Base-by-base conservation (phyloP, 352 stramenopile species). In the Phytophthora brassicae region DNA sequence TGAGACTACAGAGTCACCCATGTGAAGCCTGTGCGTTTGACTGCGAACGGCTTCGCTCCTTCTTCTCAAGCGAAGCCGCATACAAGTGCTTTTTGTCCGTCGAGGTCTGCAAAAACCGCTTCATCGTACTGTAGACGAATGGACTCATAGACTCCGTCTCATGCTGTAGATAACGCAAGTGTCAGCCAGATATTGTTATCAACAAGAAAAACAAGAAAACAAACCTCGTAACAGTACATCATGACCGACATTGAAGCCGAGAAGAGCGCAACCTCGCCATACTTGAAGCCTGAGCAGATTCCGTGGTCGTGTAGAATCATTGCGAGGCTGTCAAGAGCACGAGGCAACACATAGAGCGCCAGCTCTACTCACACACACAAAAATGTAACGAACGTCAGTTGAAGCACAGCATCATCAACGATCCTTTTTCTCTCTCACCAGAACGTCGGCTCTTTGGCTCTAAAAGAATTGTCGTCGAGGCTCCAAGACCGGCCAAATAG, bases 171-270 rank as follows among this genome's bases (percentile, higher is more conserved):
- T 22, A 13, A 51, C 16, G 12, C 7, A 31, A 46, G 51, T 36
- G 12, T 53, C 16, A 23, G 22, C 41, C 11, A 44, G 24, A 16
- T 22, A 53, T 35, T n/a, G 16, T 42, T n/a, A 6, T n/a, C 13
- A 51, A 9, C 31, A 38, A 11, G 31, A 19, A 16, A 28, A 53
- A 7, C 26, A 28, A 3, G 38, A 1, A 17, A 54, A 31, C 63
- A 56, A 68, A 89, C 81, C 83, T 94, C 84, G 52, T 92, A 94
- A 56, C 72, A 90, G 66, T 87, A 89, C 86, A 93, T 93, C 66
- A 94, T 86, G 42, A 85, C 68, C 8, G 78, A 72, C 84, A 93
- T 94, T 8, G 84, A 94, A 12, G 69, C 68, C 22, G 83, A 82
- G 51, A 93, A 94, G 36, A 94, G 72, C 43, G 81, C 68, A 28